Conservation (phyloP, 495 filamentous ascomycete species). For the Zalerion maritima region DNA sequence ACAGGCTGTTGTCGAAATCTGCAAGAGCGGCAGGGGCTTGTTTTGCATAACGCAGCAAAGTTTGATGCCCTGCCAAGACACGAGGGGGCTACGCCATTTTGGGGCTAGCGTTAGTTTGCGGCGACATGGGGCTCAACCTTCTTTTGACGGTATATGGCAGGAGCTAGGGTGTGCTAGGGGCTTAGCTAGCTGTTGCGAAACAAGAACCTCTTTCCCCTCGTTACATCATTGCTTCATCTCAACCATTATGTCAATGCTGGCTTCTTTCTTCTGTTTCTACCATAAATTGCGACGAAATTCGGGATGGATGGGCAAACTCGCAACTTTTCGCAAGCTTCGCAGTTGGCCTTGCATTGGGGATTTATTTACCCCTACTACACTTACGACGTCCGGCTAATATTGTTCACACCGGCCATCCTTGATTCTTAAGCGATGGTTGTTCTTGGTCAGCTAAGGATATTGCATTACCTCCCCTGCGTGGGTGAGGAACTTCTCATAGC, state of each 20-base stretch:
- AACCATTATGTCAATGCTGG: constrained; percentile 13
- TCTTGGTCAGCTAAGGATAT: too few relatives aligned
- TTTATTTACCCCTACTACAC: constrained; percentile 1
- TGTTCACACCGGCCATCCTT: constrained; percentile 1
- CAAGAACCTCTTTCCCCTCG: constrained; percentile 15
- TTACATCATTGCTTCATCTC: constrained; percentile 24
- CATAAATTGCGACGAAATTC: too few relatives aligned
- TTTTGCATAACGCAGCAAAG: neutral
- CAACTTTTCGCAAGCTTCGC: neutral
- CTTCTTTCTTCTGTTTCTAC: constrained; percentile 5
- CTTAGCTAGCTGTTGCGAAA: constrained; percentile 13
- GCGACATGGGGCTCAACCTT: constrained; percentile 3
- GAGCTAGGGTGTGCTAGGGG: neutral
- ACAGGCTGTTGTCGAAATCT: constrained; percentile 24
- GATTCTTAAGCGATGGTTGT: constrained; percentile 13
- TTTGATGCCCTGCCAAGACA: constrained; percentile 2
- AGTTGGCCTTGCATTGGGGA: constrained; percentile 1
- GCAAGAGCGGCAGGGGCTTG: constrained; percentile 18
- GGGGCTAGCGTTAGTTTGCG: neutral
- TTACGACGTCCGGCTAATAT: constrained; percentile 9
- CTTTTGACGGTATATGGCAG: too few relatives aligned
- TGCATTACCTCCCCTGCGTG: too few relatives aligned
- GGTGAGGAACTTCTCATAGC: too few relatives aligned
- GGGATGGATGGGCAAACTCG: constrained; percentile 3
- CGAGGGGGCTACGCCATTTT: neutral